Conservation (phyloP, 176 grass and related monocot species). For the Triticum dicoccoides region DNA sequence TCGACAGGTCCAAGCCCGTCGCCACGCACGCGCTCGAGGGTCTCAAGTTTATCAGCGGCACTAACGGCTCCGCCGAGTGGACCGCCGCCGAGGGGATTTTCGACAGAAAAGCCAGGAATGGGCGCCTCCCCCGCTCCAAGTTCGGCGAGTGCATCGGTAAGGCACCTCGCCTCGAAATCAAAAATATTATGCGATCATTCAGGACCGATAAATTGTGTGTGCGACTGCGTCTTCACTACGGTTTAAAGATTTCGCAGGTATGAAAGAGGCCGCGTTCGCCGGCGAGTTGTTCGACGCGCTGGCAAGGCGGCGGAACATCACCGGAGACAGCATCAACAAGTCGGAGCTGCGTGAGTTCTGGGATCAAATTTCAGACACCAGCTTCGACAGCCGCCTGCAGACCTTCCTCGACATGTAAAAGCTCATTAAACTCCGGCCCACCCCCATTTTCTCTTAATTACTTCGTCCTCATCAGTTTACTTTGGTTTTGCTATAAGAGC, state of each 20-base stretch:
- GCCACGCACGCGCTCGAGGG: constrained; percentile 84
- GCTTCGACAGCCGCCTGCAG: constrained; percentile 84
- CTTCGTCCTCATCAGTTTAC: too few species aligned
- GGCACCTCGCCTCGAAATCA: neutral
- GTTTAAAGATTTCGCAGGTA: constrained; percentile 30
- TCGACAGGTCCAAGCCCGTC: constrained; percentile 57
- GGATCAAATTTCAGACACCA: constrained; percentile 85
- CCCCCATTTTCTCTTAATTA: neutral
- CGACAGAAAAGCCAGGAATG: constrained; percentile 52
- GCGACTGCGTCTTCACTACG: too few species aligned
- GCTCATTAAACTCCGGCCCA: neutral
- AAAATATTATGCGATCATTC: neutral
- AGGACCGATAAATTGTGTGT: too few species aligned
- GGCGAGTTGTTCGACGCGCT: constrained; percentile 82
- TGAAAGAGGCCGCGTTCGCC: constrained; percentile 70
- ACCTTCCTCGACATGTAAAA: constrained; percentile 88
- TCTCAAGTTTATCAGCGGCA: constrained; percentile 77
- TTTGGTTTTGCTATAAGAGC: too few species aligned
- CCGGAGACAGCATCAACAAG: constrained; percentile 59
- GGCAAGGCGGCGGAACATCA: constrained; percentile 58
- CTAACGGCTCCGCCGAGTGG: constrained; percentile 56
- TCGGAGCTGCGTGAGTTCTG: constrained; percentile 82
- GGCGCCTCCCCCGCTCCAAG: constrained; percentile 53
- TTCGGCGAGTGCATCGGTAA: constrained; percentile 90
- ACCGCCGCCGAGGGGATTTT: constrained; percentile 53